A percentile compares a stretch with the other conserved stretches of the same genome.
Conservation (phyloP, 257 asterid species). For the Penstemon davidsonii region DNA sequence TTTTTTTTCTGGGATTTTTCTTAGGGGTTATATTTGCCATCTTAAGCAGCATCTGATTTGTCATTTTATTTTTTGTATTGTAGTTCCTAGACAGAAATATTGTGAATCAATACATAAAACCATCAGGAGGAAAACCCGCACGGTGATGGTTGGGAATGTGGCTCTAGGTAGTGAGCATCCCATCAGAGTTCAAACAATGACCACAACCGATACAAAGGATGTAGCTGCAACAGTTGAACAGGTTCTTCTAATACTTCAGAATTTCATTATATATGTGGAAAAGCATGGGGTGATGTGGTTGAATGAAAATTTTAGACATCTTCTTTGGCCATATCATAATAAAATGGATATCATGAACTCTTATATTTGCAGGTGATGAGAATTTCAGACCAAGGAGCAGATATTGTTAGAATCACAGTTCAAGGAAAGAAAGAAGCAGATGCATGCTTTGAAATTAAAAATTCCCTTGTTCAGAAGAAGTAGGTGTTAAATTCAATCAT, state of each 20-base stretch:
- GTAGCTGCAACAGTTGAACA: conserved; percentile 93
- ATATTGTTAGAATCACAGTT: conserved; percentile 91
- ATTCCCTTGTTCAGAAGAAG: conserved; percentile 94
- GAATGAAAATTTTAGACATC: background rate
- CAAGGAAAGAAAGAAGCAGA: conserved; percentile 99
- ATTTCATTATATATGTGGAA: background rate
- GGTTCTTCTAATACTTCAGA: conserved; percentile 44
- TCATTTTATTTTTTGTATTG: conserved; percentile 25
- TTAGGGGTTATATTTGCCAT: background rate
- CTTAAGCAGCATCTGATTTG: conserved; percentile 28
- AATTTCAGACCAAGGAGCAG: conserved; percentile 95
- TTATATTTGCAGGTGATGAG: conserved; percentile 81
- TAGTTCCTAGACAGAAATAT: conserved; percentile 93
- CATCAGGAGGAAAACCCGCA: conserved; percentile 81
- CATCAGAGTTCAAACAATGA: conserved; percentile 94
- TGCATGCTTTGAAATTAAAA: conserved; percentile 87
- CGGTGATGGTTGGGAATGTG: conserved; percentile 98
- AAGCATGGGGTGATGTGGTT: background rate
- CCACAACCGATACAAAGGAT: conserved; percentile 98
- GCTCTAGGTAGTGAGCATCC: conserved; percentile 98
- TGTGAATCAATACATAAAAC: conserved; percentile 92
- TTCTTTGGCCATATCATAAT: background rate
- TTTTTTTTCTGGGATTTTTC: background rate
- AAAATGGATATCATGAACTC: background rate
- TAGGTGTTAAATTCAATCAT: conserved; percentile 32